A percentile compares a stretch with the other conserved stretches of the same genome.
Conservation (phyloP, 164 flowering plant species). For the Platanus orientalis region DNA sequence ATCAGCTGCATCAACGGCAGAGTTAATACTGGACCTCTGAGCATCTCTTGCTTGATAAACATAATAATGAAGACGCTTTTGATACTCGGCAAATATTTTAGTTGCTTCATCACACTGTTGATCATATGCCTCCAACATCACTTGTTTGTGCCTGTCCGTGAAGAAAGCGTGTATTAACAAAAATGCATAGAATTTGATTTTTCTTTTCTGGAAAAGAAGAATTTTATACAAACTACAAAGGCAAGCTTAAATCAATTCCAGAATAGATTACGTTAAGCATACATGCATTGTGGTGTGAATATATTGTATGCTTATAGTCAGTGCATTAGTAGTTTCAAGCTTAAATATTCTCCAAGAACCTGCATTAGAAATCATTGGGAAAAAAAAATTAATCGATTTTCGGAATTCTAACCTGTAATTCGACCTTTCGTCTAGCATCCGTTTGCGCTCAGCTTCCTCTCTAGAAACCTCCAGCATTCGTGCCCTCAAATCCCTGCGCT, state of each 20-base stretch:
- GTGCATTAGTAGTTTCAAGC: too few species aligned
- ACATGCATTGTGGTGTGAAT: too few species aligned
- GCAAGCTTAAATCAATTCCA: background rate
- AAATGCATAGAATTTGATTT: background rate
- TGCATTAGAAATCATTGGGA: background rate
- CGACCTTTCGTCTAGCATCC: conserved; percentile 88
- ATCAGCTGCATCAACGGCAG: conserved; percentile 43
- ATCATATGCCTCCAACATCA: conserved; percentile 84
- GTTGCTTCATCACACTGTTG: conserved; percentile 95
- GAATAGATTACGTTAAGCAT: background rate
- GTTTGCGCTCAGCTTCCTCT: conserved; percentile 89
- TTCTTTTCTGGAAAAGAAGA: too few species aligned
- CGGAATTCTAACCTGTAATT: conserved; percentile 61
- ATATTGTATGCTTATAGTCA: too few species aligned
- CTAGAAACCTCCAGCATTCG: conserved; percentile 90
- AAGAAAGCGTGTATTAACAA: background rate
- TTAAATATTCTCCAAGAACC: too few species aligned
- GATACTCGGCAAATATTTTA: conserved; percentile 93
- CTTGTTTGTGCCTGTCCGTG: conserved; percentile 84
- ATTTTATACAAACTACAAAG: background rate
- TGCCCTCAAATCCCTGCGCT: conserved; percentile 77
- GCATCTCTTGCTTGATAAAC: conserved; percentile 89
- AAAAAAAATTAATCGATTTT: background rate
- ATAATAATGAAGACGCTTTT: conserved; percentile 68
- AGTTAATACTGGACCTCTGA: conserved; percentile 47